A percentile compares a stretch with the other conserved stretches of the same genome.
Conservation (phyloP, 140 eudicot genomes). For the Stevia rebaudiana region DNA sequence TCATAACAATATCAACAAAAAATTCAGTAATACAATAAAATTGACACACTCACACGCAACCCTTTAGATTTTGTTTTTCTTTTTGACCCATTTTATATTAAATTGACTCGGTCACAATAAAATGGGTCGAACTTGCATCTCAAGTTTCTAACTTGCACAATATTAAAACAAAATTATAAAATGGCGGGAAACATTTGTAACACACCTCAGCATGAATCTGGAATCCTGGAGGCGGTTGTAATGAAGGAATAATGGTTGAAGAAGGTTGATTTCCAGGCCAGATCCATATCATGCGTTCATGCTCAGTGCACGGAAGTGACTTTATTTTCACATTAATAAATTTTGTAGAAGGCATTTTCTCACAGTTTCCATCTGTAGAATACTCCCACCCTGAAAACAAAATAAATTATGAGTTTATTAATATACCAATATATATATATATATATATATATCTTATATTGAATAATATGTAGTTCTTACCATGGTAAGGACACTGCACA, state of each 20-base stretch:
- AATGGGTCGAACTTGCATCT: background rate
- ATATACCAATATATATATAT: background rate
- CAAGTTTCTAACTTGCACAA: background rate
- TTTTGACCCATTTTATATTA: background rate
- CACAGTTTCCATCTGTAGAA: slow-evolving; percentile 20
- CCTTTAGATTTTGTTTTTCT: background rate
- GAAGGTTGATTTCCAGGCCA: slow-evolving; percentile 25
- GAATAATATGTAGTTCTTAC: background rate
- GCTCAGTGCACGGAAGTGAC: slow-evolving; percentile 20
- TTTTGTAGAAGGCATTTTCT: slow-evolving; percentile 28
- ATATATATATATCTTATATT: background rate
- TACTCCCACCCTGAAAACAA: slow-evolving; percentile 25
- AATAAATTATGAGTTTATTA: background rate
- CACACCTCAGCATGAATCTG: slow-evolving; percentile 25
- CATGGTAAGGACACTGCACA: slow-evolving; percentile 27
- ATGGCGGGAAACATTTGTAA: background rate
- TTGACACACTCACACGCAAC: too few relatives aligned
- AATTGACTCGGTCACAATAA: background rate
- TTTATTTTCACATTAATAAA: slow-evolving; percentile 25
- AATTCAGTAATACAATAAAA: background rate
- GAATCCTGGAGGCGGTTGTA: slow-evolving; percentile 20
- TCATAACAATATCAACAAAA: background rate
- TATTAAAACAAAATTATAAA: too few relatives aligned
- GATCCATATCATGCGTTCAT: slow-evolving; percentile 24
- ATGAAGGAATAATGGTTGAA: slow-evolving; percentile 20